A percentile compares a stretch with the other conserved stretches of the same genome.
Conservation (phyloP, 306 rosid genomes). For the Corylus avellana region DNA sequence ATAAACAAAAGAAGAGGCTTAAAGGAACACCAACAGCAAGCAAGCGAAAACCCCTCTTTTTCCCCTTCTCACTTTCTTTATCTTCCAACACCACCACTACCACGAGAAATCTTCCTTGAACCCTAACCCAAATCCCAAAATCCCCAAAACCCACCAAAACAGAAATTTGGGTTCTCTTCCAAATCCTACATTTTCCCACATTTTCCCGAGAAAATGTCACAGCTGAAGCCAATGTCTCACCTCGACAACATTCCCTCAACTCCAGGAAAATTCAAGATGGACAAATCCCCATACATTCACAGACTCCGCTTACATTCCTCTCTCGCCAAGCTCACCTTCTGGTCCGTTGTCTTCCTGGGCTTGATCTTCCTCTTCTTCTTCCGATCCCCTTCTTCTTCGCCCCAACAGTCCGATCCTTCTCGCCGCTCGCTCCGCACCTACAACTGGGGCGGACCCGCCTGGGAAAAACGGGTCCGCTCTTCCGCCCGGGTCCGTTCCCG, state of each 20-base stretch:
- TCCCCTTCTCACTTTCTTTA: conserved; percentile 26
- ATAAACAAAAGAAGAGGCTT: conserved; percentile 20
- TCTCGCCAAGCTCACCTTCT: conserved; percentile 71
- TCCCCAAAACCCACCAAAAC: conserved; percentile 8
- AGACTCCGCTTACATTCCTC: conserved; percentile 76
- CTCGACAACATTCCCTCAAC: conserved; percentile 78
- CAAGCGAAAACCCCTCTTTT: not conserved
- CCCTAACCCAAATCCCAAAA: conserved; percentile 2
- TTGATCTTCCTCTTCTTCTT: conserved; percentile 80
- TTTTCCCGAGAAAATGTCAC: conserved; percentile 38
- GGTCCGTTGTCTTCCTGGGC: conserved; percentile 73
- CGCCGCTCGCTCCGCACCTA: conserved; percentile 74
- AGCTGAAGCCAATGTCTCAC: conserved; percentile 73
- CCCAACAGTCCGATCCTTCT: conserved; percentile 60
- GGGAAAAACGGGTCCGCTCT: conserved; percentile 82
- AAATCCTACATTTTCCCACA: conserved; percentile 30
- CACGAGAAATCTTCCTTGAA: conserved; percentile 32
- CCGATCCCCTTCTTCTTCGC: conserved; percentile 60
- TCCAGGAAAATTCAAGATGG: conserved; percentile 95
- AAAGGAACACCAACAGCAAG: conserved; percentile 6
- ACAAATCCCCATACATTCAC: conserved; percentile 70
- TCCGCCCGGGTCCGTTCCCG: conserved; percentile 72
- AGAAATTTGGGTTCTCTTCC: conserved; percentile 32
- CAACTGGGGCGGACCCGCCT: conserved; percentile 84
- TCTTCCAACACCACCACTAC: conserved; percentile 32